Percentiles rank a stretch among this genome's conserved stretches.
phyloP scores from a whole-genome alignment of 2,329 filamentous ascomycete genomes.

The Mycosphaerella arachidis region DNA sequence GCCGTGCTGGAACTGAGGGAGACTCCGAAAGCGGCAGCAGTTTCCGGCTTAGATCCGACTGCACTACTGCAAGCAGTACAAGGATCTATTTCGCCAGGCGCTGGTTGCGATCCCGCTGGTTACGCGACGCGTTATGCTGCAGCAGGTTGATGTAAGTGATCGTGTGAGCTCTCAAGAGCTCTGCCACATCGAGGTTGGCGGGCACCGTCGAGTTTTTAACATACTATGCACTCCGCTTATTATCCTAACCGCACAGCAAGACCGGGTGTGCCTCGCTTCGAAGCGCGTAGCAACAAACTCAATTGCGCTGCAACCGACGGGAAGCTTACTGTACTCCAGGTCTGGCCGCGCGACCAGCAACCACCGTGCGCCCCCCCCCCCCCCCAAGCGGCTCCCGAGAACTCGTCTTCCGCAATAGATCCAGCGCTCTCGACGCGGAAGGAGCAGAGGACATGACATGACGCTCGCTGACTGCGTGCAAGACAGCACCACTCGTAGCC shows the following conservation, averaged over 20 bases:
- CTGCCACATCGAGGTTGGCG: neutral
- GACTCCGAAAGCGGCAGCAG: slow-evolving; percentile 1
- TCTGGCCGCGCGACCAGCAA: neutral
- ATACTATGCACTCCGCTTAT: neutral
- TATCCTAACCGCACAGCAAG: neutral
- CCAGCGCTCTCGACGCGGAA: slow-evolving; percentile 8
- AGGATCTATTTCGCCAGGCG: neutral
- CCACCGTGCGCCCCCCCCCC: neutral
- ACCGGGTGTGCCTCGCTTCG: neutral
- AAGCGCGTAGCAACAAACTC: neutral
- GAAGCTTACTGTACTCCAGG: slow-evolving; percentile 15
- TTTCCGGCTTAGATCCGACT: neutral
- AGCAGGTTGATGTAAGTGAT: neutral
- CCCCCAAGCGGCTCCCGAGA: neutral
- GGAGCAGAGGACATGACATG: neutral
- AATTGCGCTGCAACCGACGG: neutral
- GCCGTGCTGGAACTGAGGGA: neutral
- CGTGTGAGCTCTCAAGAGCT: neutral
- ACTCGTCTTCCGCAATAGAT: slow-evolving; percentile 20
- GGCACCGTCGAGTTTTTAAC: neutral
- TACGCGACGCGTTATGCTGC: neutral
- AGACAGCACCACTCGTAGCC: slow-evolving; percentile 6
- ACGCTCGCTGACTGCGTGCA: neutral
- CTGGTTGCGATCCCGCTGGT: neutral
- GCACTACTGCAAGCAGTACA: neutral